phyloP scores from a whole-genome alignment of 352 stramenopile species.

The Globisporangium sylvaticum region DNA sequence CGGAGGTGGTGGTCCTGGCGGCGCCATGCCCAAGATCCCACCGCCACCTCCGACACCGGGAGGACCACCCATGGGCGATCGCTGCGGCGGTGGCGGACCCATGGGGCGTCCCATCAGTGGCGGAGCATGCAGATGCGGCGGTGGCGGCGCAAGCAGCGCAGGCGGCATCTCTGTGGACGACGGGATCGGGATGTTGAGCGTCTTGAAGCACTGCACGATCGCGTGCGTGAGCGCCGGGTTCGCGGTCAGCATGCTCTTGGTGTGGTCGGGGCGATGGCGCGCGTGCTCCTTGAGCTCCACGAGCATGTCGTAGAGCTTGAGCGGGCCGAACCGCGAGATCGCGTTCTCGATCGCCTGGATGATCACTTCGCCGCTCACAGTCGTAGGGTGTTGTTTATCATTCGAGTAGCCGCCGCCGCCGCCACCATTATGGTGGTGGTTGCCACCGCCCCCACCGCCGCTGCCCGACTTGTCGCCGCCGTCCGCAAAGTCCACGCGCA shows the following conservation, averaged over 20 bases:
- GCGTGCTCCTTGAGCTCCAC: slow-evolving; percentile 75
- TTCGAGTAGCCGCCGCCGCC: slow-evolving; percentile 12
- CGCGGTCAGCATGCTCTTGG: slow-evolving; percentile 67
- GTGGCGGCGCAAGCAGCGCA: slow-evolving; percentile 28
- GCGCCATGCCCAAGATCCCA: slow-evolving; percentile 17
- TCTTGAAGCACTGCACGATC: slow-evolving; percentile 85
- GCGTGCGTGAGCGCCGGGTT: slow-evolving; percentile 81
- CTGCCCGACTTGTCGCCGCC: slow-evolving; percentile 54
- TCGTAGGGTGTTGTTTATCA: slow-evolving; percentile 25
- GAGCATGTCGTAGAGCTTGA: slow-evolving; percentile 87
- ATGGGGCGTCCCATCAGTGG: slow-evolving; percentile 14
- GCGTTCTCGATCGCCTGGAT: slow-evolving; percentile 78
- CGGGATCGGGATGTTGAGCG: slow-evolving; percentile 77
- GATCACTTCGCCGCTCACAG: slow-evolving; percentile 69
- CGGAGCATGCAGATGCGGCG: slow-evolving; percentile 9
- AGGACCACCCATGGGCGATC: slow-evolving; percentile 16
- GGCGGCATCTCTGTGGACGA: slow-evolving; percentile 47
- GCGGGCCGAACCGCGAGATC: slow-evolving; percentile 55
- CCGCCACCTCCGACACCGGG: slow-evolving; percentile 8
- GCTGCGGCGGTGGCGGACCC: slow-evolving; percentile 19
- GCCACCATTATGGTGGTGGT: slow-evolving; percentile 14
- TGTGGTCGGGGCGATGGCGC: slow-evolving; percentile 67
- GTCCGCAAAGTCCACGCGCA: slow-evolving; percentile 83
- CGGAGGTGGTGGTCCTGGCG: slow-evolving; percentile 25
- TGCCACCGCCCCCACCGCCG: slow-evolving; percentile 15